These are phyloP conservation scores for Boletus patriciae DNA, from an alignment of 768 basidiomycete genomes.

Conservation along the genomic window DNA sequence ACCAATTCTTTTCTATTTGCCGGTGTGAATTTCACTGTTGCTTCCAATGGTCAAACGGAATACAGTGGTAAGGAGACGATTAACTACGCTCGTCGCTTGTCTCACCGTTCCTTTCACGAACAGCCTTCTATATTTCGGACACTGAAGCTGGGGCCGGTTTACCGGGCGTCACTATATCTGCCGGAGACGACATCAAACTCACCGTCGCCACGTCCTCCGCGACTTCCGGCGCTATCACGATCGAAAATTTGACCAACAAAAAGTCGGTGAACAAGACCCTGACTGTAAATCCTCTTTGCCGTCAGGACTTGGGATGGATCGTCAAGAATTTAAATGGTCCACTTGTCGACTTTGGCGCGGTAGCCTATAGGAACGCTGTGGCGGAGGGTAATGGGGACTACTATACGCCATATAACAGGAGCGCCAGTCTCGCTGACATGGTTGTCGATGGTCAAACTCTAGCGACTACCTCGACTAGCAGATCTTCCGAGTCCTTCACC, in stretches of 20 bases:
- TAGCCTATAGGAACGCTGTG: not conserved
- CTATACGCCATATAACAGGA: too few species aligned
- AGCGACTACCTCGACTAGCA: too few species aligned
- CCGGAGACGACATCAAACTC: slow-evolving; percentile 9
- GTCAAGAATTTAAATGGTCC: slow-evolving; percentile 6
- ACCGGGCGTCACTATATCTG: not conserved
- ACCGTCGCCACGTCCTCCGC: not conserved
- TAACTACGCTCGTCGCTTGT: not conserved
- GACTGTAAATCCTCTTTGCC: not conserved
- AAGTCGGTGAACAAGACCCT: not conserved
- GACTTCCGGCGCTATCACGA: not conserved
- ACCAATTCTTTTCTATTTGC: not conserved
- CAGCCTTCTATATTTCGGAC: slow-evolving; percentile 1
- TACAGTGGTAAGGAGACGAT: not conserved
- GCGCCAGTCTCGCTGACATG: too few species aligned
- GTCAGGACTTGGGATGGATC: slow-evolving; percentile 11
- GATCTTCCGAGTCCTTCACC: too few species aligned
- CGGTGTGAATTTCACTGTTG: not conserved
- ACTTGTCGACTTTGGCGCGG: not conserved
- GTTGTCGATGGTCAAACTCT: too few species aligned
- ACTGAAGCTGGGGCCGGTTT: slow-evolving; percentile 4
- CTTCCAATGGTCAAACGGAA: not conserved
- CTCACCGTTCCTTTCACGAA: not conserved
- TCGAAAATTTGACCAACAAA: slow-evolving; percentile 3
- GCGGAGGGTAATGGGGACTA: too few species aligned